Evolutionary conservation across 352 stramenopile genomes (phyloP), one percentile per base, ranked within the genome.

Genomic region (Phytopythium sindhum): DNA sequence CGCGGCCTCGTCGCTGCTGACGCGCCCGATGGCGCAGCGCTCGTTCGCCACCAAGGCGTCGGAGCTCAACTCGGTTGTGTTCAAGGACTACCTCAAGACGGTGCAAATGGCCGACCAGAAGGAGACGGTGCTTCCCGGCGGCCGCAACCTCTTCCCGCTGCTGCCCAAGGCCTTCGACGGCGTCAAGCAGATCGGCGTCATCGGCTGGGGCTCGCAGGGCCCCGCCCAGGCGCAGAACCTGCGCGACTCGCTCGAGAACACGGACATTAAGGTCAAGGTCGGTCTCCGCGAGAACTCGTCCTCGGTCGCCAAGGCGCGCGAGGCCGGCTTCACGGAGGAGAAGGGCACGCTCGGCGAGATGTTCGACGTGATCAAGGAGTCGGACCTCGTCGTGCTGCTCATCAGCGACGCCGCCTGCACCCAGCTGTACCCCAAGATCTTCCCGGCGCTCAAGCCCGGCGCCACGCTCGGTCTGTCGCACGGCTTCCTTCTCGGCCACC

Each of bases 151-250:
- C 44, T 99, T 99, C 81, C 81, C 92, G 61, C 76, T 98, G 42
- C 81, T 99, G 67, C 92, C 93, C 42, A 93, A 98, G 76, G 97
- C 96, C 28, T 99, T 99, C 75, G 89, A 96, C 29, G 94, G 94
- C 56, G 96, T 99, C 63, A 97, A 98, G 75, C 88, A 98, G 73
- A 97, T 99, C 70, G 97, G 97, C 60, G 95, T 99, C 58, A 98
- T 99, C 66, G 97, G 97, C 72, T 99, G 97, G 97, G 97, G 97
- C 75, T 99, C 96, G 41, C 97, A 99, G 72, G 97, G 95, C 52
- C 97, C 97, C 15, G 97, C 97, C 23, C 97, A 99, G 81, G 97
- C 94, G 58, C 96, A 99, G 78, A 99, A 99, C 86, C 72, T 99
- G 68, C 77, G 86, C 60, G 97, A 99, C 70, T 98, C 97, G 61